phyloP scores from a whole-genome alignment of 768 basidiomycete genomes.

The Rubroboletus satanas region DNA sequence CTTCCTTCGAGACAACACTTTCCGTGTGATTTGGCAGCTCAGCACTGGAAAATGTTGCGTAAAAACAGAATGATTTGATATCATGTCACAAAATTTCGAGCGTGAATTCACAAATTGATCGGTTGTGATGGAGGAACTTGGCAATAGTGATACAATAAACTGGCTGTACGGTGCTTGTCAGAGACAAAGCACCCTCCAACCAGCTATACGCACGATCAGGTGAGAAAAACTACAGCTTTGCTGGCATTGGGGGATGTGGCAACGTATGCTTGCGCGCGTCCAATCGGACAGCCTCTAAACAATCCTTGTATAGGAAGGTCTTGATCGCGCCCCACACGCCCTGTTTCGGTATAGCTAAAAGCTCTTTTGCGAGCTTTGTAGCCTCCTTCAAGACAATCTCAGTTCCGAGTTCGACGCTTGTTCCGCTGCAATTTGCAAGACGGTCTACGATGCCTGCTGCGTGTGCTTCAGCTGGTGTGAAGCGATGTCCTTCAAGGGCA shows the following conservation, averaged over 20 bases:
- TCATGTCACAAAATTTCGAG: background rate
- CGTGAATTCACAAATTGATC: constrained; percentile 4
- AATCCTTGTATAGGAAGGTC: constrained; percentile 55
- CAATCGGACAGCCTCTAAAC: constrained; percentile 39
- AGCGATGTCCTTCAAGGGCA: constrained; percentile 75
- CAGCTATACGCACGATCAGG: constrained; percentile 5
- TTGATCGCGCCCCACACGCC: constrained; percentile 77
- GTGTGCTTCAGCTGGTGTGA: constrained; percentile 68
- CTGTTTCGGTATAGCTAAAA: constrained; percentile 47
- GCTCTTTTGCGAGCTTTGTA: constrained; percentile 52
- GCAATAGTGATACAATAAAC: background rate
- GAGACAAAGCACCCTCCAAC: background rate
- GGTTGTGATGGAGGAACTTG: constrained; percentile 6
- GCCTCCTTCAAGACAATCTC: constrained; percentile 63
- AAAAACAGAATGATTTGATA: constrained; percentile 10
- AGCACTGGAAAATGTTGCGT: constrained; percentile 7
- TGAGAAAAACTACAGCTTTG: constrained; percentile 18
- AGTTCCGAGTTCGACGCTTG: constrained; percentile 47
- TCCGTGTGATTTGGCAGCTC: background rate
- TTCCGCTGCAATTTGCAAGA: constrained; percentile 34
- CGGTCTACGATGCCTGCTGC: constrained; percentile 66
- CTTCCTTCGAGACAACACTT: background rate
- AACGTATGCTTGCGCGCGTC: constrained; percentile 14
- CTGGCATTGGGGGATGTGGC: background rate
- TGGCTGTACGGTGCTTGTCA: constrained; percentile 6